A percentile compares a stretch with the other conserved stretches of the same genome.
These are phyloP conservation scores for Hanseniaspora occidentalis DNA, from an alignment of 805 yeast genomes.

Conservation along the genomic window DNA sequence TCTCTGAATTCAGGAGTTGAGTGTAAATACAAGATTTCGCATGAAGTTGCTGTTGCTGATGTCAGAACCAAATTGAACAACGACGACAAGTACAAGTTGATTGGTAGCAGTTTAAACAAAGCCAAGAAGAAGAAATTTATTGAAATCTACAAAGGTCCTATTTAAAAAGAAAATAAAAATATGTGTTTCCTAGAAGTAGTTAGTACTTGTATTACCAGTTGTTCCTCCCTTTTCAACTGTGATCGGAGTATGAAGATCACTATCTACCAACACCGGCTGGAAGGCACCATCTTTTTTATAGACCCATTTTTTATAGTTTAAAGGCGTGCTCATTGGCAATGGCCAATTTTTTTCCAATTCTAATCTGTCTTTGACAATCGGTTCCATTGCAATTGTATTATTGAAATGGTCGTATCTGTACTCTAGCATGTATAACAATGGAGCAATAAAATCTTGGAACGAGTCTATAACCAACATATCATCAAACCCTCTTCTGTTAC, in stretches of 20 bases:
- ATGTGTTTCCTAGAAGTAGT: too few relatives aligned
- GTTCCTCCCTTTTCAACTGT: too few relatives aligned
- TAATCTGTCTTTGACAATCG: background rate
- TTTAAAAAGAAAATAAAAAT: background rate
- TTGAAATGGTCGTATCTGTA: slow-evolving; percentile 1
- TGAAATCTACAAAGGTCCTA: slow-evolving; percentile 19
- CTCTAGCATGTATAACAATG: background rate
- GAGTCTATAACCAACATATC: background rate
- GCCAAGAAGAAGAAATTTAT: slow-evolving; percentile 34
- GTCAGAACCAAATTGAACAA: slow-evolving; percentile 25
- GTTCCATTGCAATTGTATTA: background rate
- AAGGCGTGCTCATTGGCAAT: background rate
- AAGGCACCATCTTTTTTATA: too few relatives aligned
- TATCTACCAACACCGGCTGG: background rate
- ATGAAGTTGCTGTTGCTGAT: slow-evolving; percentile 13
- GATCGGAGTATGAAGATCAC: background rate
- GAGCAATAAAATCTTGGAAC: background rate
- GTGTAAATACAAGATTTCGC: slow-evolving; percentile 16
- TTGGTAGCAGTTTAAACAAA: slow-evolving; percentile 33
- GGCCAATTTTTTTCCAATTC: background rate
- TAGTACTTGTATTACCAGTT: too few relatives aligned
- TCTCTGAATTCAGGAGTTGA: slow-evolving; percentile 11
- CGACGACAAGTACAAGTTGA: slow-evolving; percentile 36
- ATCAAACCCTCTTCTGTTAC: too few relatives aligned
- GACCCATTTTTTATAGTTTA: background rate